Evolutionary conservation across 179 eudicot genomes (phyloP), one percentile per base, ranked within the genome.

Genomic region (Heliamphora pulchella): DNA sequence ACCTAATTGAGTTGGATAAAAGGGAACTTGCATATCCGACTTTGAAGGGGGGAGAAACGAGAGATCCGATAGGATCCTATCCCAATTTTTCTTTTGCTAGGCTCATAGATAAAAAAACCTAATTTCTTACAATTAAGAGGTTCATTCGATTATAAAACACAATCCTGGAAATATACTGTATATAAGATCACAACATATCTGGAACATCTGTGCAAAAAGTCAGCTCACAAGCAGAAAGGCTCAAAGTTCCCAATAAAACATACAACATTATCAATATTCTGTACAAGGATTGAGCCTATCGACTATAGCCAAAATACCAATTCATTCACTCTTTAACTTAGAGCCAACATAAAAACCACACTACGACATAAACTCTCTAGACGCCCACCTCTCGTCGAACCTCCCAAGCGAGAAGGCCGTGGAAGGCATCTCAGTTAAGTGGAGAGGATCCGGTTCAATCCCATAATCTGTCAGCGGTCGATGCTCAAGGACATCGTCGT

Each of bases 391-490:
- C 8, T 90, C 86, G 70, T 92, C 92, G 61, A 88, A 85, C 82
- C 91, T 89, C 57, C 90, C 92, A 78, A 85, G 80, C 18, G 96
- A 80, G 73, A 79, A 86, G 78, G 89, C 51, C 20, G 86, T 61
- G 17, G 97, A 75, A 65, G 98, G 91, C 51, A 94, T 78, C 84
- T 85, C 97, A 22, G 88, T 84, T 71, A 96, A 69, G 85, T 87
- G 93, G 57, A 88, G 80, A 54, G 97, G 94, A 83, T 95, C 95
- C 0, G 99, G 97, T 85, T 96, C 99, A 10, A 94, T 94, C 44
- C 99, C 98, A 75, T 96, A 96, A 85, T 96, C 99, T 17, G 97
- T 96, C 61, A 96, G 86, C 4, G 98, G 99, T 83, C 99, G 88
- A 85, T 96, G 86, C 88, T 96, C 98, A 1, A 96, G 91, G 80